phyloP scores from a whole-genome alignment of 305 asterid species.

The Fraxinus baroniana region DNA sequence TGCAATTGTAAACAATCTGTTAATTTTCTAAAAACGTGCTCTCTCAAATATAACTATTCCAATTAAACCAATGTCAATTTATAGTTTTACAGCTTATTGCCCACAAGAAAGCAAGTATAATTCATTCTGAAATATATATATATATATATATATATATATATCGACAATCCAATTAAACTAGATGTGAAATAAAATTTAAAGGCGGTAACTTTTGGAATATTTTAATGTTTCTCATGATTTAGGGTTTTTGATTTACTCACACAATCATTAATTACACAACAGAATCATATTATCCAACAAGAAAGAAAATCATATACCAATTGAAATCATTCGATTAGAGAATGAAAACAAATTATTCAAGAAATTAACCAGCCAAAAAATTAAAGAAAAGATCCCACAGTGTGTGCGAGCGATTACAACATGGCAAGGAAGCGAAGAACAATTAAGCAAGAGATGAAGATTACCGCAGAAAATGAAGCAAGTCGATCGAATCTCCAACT shows the following conservation, averaged over 20 bases:
- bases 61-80: neutral
- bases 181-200: too few species aligned
- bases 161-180: too few species aligned
- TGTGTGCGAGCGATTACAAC: too few species aligned
- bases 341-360: neutral
- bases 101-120: neutral
- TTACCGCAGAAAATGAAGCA: neutral
- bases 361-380: neutral
- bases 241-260: neutral
- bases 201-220: neutral
- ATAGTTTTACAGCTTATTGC: neutral
- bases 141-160: too few species aligned
- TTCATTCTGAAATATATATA: too few species aligned
- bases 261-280: neutral
- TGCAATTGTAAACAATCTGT: too few species aligned
- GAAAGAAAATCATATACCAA: neutral
- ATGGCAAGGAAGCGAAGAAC: neutral
- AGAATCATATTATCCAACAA: neutral
- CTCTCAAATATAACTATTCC: too few species aligned
- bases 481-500: neutral
- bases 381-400: too few species aligned
- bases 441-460: neutral
- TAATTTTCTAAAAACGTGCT: too few species aligned
- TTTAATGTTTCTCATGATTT: neutral
- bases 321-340: neutral